Evolutionary conservation across 495 filamentous ascomycete species (phyloP), one percentile per base, ranked within the genome.

Genomic region (Achaetomiella virescens): DNA sequence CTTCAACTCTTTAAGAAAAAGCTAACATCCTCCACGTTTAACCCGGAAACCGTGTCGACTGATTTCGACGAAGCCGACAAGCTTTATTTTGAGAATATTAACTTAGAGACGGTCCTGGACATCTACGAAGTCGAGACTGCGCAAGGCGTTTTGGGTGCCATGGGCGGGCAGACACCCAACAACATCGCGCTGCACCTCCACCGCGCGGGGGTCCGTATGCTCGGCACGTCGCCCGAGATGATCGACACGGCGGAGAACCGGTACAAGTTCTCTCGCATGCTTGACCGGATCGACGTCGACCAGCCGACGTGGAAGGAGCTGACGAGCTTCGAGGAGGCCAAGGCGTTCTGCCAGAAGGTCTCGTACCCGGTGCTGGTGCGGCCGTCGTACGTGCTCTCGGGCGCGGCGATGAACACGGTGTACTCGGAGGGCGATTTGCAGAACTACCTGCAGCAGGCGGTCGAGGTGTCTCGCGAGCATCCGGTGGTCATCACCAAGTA

Each of bases 401-500:
- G 92, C 58, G 92, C 92, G 46, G 92, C 92, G 50, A 98, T 98
- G 92, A 97, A 89, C 68, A 95, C 95, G 25, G 93, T 97, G 61
- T 90, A 89, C 71, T 90, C 85, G 52, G 84, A 89, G 58, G 84
- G 85, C 54, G 90, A 97, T 73, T 79, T 98, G 27, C 84, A 90
- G 69, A 83, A 88, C 58, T 97, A 95, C 73, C 84, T 98, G 29
- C 72, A 86, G 40, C 91, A 93, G 60, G 92, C 92, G 40, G 84
- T 82, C 47, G 89, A 95, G 41, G 93, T 98, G 57, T 97, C 92
- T 18, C 86, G 87, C 36, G 93, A 98, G 66, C 90, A 97, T 72
- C 92, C 92, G 17, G 92, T 98, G 22, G 92, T 98, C 54, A 98
- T 98, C 69, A 96, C 92, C 48, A 95, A 98, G 73, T 97, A 95